A percentile compares a stretch with the other conserved stretches of the same genome.
Conservation (phyloP, 441 rosid genomes). For the Eutrema salsugineum region DNA sequence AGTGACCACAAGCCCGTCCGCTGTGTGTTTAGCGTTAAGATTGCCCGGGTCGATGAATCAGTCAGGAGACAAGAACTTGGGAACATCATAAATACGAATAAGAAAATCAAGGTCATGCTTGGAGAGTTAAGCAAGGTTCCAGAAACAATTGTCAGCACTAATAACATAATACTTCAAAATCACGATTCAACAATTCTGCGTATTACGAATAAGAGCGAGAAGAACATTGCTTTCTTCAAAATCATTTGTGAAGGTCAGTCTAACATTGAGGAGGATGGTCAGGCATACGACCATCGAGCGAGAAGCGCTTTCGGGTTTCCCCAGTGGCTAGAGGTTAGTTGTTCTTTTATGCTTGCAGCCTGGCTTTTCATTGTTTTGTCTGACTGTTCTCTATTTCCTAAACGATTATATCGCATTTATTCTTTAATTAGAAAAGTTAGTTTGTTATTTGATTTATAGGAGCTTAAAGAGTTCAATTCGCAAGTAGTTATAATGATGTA, state of each 20-base stretch:
- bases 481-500: neutral
- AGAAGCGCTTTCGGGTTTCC: conserved; percentile 65
- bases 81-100: conserved; percentile 47
- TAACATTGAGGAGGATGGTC: conserved; percentile 44
- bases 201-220: conserved; percentile 51
- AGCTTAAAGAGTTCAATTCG: neutral
- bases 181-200: conserved; percentile 50
- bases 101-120: conserved; percentile 41
- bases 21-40: conserved; percentile 47
- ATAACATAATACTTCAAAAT: conserved; percentile 54
- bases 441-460: neutral
- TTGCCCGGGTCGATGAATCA: conserved; percentile 58
- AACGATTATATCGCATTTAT: no score
- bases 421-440: neutral
- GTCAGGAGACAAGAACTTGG: conserved; percentile 68
- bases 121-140: conserved; percentile 54
- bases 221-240: conserved; percentile 45
- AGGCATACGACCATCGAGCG: conserved; percentile 42
- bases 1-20: conserved; percentile 85
- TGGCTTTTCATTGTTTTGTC: neutral
- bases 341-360: neutral
- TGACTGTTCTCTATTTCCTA: neutral
- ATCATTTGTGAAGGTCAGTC: conserved; percentile 58
- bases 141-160: conserved; percentile 55
- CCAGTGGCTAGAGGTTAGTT: conserved; percentile 61